Evolutionary conservation across 306 rosid species (phyloP).

Genomic region (Cyamopsis tetragonoloba): DNA sequence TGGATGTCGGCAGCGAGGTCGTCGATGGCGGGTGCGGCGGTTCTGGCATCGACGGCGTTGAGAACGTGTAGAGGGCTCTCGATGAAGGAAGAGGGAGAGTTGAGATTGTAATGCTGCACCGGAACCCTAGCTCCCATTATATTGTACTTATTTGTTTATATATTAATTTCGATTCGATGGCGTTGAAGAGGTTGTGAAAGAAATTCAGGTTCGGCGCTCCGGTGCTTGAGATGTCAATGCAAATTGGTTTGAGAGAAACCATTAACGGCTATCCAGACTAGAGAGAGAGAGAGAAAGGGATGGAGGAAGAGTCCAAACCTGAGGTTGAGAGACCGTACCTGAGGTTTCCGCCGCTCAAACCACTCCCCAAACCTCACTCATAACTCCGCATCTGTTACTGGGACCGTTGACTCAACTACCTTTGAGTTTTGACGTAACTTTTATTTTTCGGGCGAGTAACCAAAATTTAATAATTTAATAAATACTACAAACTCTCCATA

Average conservation of each 20-base stretch:
- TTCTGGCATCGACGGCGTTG: conserved; percentile 60
- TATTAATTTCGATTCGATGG: not conserved
- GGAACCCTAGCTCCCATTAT: conserved; percentile 90
- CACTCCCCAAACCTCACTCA: conserved; percentile 54
- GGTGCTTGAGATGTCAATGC: not conserved
- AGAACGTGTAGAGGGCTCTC: conserved; percentile 84
- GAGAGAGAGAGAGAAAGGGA: not conserved
- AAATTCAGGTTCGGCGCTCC: not conserved
- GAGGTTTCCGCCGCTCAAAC: conserved; percentile 34
- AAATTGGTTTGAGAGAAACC: not conserved
- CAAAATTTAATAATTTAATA: too few relatives aligned
- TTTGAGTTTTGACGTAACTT: too few relatives aligned
- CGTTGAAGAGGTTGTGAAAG: not conserved
- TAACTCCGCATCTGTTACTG: conserved; percentile 38
- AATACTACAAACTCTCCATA: too few relatives aligned
- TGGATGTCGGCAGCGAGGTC: conserved; percentile 41
- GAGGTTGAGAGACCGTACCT: conserved; percentile 40
- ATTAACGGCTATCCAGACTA: conserved; percentile 53
- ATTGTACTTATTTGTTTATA: too few relatives aligned
- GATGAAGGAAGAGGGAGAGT: conserved; percentile 74
- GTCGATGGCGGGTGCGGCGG: conserved; percentile 50
- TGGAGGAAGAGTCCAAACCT: conserved; percentile 43
- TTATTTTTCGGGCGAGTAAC: not conserved
- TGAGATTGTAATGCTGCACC: conserved; percentile 81
- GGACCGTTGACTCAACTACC: not conserved